Percentiles rank a stretch among this genome's conserved stretches.
phyloP scores from a whole-genome alignment of 768 basidiomycete genomes.

The Macrolepiota fuliginosa region DNA sequence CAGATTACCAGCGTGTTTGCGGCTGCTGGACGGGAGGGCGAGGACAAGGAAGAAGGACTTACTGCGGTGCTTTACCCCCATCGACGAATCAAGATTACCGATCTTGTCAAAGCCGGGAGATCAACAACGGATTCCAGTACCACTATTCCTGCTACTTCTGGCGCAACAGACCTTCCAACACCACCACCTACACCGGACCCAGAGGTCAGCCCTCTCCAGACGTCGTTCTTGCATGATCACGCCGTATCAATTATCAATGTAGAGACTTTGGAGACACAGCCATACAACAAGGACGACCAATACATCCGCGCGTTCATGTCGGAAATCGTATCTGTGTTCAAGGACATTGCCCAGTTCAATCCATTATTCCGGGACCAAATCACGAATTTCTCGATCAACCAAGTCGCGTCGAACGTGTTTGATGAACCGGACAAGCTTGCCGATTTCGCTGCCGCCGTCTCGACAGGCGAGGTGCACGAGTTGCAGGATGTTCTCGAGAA shows the following conservation, averaged over 20 bases:
- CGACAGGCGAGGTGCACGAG: conserved; percentile 88
- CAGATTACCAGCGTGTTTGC: conserved; percentile 95
- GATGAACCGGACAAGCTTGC: conserved; percentile 97
- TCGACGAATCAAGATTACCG: conserved; percentile 83
- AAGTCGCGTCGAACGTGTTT: conserved; percentile 90
- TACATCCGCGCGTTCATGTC: conserved; percentile 95
- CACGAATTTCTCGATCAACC: conserved; percentile 92
- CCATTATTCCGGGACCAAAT: conserved; percentile 98
- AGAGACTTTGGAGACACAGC: conserved; percentile 75
- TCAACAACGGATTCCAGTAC: conserved; percentile 20
- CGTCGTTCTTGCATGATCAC: conserved; percentile 80
- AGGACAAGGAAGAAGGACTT: conserved; percentile 82
- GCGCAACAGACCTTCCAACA: not conserved
- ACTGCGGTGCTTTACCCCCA: conserved; percentile 96
- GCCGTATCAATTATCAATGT: conserved; percentile 87
- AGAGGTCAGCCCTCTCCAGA: conserved; percentile 62
- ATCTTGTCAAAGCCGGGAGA: conserved; percentile 71
- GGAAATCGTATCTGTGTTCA: conserved; percentile 96
- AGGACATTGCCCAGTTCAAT: conserved; percentile 96
- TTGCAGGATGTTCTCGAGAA: conserved; percentile 93
- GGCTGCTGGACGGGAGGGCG: conserved; percentile 47
- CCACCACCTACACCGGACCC: conserved; percentile 1
- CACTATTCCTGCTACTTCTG: not conserved
- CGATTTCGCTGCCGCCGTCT: conserved; percentile 96
- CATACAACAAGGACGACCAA: conserved; percentile 91